Conservation (phyloP, 2,329 filamentous ascomycete species). For the Pestalotiopsis fici region DNA sequence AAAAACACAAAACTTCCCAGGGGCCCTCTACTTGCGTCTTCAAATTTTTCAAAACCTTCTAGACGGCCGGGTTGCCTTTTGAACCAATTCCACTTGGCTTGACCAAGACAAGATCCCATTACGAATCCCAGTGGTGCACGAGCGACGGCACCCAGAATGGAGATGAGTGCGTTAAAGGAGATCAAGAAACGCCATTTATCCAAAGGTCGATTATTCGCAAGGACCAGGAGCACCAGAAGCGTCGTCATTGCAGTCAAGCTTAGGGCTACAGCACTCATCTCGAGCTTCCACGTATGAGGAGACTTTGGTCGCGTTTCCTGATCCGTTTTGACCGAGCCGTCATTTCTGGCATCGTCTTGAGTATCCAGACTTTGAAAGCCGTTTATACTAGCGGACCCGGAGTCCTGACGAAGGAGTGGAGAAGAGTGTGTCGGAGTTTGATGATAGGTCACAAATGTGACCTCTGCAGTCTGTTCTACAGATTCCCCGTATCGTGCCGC, state of each 20-base stretch:
- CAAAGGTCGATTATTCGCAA: background rate
- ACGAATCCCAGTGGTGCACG: background rate
- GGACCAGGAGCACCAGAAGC: background rate
- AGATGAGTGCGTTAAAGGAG: background rate
- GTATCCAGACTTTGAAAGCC: background rate
- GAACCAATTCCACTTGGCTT: background rate
- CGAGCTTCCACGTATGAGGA: background rate
- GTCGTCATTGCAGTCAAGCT: background rate
- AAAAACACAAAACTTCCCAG: background rate
- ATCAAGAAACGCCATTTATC: background rate
- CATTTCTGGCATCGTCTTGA: background rate
- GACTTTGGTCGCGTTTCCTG: background rate
- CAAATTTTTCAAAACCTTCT: background rate
- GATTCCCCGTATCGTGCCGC: background rate
- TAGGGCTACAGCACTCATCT: background rate
- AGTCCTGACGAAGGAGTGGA: background rate
- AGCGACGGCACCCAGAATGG: background rate
- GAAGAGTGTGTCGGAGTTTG: background rate
- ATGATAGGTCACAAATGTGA: background rate
- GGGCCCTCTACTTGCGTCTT: background rate
- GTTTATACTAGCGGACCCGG: background rate
- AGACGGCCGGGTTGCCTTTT: background rate
- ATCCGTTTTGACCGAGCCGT: background rate
- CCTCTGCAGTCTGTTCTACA: background rate
- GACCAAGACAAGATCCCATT: background rate